Base-by-base conservation (phyloP, 306 rosid genomes). In the Ochetophila trinervis region DNA sequence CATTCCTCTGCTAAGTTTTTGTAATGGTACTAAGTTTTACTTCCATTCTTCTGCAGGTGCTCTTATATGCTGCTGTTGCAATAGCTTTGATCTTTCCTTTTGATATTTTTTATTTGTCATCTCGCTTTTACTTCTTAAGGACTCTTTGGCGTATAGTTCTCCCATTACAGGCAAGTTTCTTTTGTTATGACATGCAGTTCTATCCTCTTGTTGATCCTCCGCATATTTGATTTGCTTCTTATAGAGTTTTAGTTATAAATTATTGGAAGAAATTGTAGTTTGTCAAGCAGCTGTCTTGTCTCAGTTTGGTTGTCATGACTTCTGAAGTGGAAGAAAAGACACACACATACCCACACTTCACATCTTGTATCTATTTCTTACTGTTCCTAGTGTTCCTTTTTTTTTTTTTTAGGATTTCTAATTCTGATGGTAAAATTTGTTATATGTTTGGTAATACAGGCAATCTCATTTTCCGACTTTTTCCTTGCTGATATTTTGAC, bases 401-500 rank as follows among this genome's bases (percentile, higher is more conserved):
- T 10, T 22, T 10, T 0, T 3, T 23, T 2, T 22, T 14, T 23
- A 6, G 30, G 30, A 22, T 12, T 21, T 14, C 23, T 52, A 2
- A 30, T 63, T 53, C 66, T 24, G 60, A 36, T 62, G 34, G 45
- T 40, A 56, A 21, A 18, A 77, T 78, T 63, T 76, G 20, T 65
- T 59, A 17, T 35, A 55, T 76, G 53, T 87, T 82, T 72, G 50
- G 50, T 68, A 50, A 71, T 73, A 58, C 96, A 93, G 99, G 95
- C 95, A 70, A 90, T 93, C 84, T 81, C 99, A 60, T 93, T 93
- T 57, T 72, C 88, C 27, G 99, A 93, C 76, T 93, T 93, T 80
- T 93, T 93, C 78, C 63, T 93, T 79, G 99, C 97, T 42, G 99
- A 93, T 93, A 90, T 93, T 66, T 76, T 93, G 77, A 93, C 99